Evolutionary conservation across 2,329 filamentous ascomycete species (phyloP), one percentile per base, ranked within the genome.

Genomic region (Fusarium vanettenii): DNA sequence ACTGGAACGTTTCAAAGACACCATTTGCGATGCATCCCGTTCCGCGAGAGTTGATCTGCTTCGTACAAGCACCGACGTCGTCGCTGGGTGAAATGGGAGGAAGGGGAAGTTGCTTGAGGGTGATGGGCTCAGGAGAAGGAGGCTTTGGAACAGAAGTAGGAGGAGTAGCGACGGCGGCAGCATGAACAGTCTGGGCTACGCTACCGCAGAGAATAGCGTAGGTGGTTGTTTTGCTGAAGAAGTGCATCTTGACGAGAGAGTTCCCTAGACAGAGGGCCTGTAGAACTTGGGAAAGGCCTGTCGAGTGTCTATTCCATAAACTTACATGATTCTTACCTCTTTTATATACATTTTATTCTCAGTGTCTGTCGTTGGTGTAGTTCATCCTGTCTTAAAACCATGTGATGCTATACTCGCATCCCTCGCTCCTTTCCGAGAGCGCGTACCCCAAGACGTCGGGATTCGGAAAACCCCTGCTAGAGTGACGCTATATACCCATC

Each of bases 1-100:
- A 14, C 37, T 60, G 35, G 4, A 70, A 67, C 2, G 56, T 57
- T 4, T 39, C 20, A 13, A 63, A 45, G 10, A 22, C 33, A 0
- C 22, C 35, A 2, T 41, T 25, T 13, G 41, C 45, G 2, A 70
- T 37, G 6, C 70, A 72, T 39, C 70, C 70, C 4, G 70, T 72
- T 1, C 56, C 64, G 1, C 25, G 50, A 39, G 25, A 60, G 29
- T 71, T 72, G 10, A 62, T 31, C 2, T 25, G 6, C 7, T 29
- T 0, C 13, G 39, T 64, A 14, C 70, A 72, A 13, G 68, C 25
- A 0, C 56, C 60, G 0, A 20, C 16, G 1, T 41, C 1, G 4
- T 43, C 59, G n/a, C 39, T 35, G 2, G 55, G 25, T 3, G 60
- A 31, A 37, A 64, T 55, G 3, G 68, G 70, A 13, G 64, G 70